Base-by-base conservation (phyloP, 2,329 filamentous ascomycete species). In the Botryotinia globosa region DNA sequence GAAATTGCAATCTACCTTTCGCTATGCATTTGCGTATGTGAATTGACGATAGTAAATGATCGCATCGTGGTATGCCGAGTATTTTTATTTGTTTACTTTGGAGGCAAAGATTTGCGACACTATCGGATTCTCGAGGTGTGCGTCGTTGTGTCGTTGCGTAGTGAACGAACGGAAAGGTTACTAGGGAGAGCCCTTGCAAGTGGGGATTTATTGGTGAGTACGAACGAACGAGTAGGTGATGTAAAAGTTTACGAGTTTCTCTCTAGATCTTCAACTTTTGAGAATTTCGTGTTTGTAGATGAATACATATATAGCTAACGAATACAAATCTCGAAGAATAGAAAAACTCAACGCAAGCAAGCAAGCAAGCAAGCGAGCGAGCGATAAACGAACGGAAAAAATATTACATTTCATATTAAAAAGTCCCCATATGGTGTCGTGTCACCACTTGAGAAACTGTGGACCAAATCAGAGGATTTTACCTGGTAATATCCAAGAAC, bases 241-340 rank as follows among this genome's bases (percentile, higher is more conserved):
- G n/a, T n/a, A 22, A 10, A 48, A 25, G 45, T 48, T 48, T 8
- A 48, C 1, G 8, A 48, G 20, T 48, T 25, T 48, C 45, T 45
- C 44, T 42, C 39, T 39, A 39, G 37, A 39, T 44, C 18, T 44
- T 44, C 18, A 8, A 44, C 42, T 2, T 20, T 18, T 2, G 9
- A 12, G 25, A 54, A n/a, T 54, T 6, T 51, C 45, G 6, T 14
- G 22, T 51, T 14, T 12, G 45, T 25, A 51, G 48, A 54, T n/a
- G 48, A n/a, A 5, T 16, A 18, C 0, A 1, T 18, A 18, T 0
- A 0, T 18, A 16, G 48, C 0, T 42, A 42, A 48, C 5, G 5
- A 25, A n/a, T 14, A 51, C 2, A 14, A 5, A 51, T 51, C 48
- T 51, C 22, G 22, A 5, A 14, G 5, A n/a, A 12, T 4, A 25